Base-by-base conservation (phyloP, 352 stramenopile genomes). In the Globisporangium rhizosaccharum region DNA sequence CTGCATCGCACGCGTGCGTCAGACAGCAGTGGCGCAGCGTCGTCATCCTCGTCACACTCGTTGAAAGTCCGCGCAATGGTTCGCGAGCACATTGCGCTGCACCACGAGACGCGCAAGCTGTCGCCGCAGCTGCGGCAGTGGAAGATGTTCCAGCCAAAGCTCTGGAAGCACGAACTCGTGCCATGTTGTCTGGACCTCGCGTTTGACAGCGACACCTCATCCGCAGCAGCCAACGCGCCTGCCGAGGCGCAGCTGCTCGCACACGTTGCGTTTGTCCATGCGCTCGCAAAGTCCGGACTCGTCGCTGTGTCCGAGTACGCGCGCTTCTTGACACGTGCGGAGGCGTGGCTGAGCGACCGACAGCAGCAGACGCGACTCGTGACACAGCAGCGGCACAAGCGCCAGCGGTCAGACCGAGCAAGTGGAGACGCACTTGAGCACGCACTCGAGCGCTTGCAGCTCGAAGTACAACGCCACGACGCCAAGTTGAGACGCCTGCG, bases 91-190 rank as follows among this genome's bases (percentile, higher is more conserved):
- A 52, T 80, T 14, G 56, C 57, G 12, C 44, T 69, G 10, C 70
- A 55, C 47, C n/a, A 30, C 2, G 57, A 59, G 9, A 59, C 71
- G 6, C 30, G 39, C 3, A 57, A 62, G 11, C 33, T 80, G 1
- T 62, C 65, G 2, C 41, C 61, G 0, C 55, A 72, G 49, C 55
- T 80, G 30, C 69, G 67, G 12, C 63, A 75, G 53, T 73, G 49
- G 63, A 73, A 69, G 23, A 70, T 72, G 55, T 77, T 80, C 18
- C 59, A 75, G 37, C 45, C 55, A 3, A 50, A 67, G 49, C 53
- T 61, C 33, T 80, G 72, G 72, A 76, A 70, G 57, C 45, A 62
- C 14, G 58, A 75, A 15, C 56, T 80, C 6, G 41, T 80, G 1
- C 72, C 72, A 14, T 80, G 70, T 41, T 73, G 63, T 42, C 54